A percentile compares a stretch with the other conserved stretches of the same genome.
Conservation (phyloP, 2,329 filamentous ascomycete genomes). For the Trichoderma sp. region DNA sequence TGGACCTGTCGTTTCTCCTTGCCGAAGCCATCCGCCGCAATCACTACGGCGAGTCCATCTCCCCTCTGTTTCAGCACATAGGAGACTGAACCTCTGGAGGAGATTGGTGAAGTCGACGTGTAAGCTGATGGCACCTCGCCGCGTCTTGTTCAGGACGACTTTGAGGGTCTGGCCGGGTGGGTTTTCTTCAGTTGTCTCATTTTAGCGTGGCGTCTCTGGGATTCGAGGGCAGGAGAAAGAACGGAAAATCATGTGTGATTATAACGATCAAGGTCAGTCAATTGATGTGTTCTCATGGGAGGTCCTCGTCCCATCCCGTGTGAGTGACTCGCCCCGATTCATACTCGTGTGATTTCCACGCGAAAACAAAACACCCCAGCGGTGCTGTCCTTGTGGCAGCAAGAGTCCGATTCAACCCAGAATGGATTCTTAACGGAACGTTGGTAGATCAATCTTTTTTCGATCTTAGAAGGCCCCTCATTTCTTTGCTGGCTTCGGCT, state of each 20-base stretch:
- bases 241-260: conserved; percentile 3
- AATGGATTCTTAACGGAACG: conserved; percentile 79
- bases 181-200: conserved; percentile 29
- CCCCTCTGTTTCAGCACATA: conserved; percentile 68
- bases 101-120: neutral
- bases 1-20: conserved; percentile 85
- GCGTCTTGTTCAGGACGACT: conserved; percentile 1
- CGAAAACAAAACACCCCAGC: conserved; percentile 51
- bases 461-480: conserved; percentile 46
- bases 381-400: conserved; percentile 75
- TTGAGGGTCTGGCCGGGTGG: conserved; percentile 19
- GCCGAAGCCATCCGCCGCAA: conserved; percentile 93
- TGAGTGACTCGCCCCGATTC: neutral
- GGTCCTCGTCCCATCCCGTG: neutral
- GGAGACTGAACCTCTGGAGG: conserved; percentile 47
- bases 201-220: conserved; percentile 44
- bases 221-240: conserved; percentile 15
- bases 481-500: conserved; percentile 35
- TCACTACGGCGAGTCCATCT: conserved; percentile 89
- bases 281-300: conserved; percentile 27
- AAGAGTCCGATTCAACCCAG: conserved; percentile 69
- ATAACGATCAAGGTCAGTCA: conserved; percentile 34
- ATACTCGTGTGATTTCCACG: neutral
- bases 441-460: conserved; percentile 62
- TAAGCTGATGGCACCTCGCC: conserved; percentile 11